Evolutionary conservation across 164 flowering plant species (phyloP), one percentile per base, ranked within the genome.

Genomic region (Tinospora cordifolia): DNA sequence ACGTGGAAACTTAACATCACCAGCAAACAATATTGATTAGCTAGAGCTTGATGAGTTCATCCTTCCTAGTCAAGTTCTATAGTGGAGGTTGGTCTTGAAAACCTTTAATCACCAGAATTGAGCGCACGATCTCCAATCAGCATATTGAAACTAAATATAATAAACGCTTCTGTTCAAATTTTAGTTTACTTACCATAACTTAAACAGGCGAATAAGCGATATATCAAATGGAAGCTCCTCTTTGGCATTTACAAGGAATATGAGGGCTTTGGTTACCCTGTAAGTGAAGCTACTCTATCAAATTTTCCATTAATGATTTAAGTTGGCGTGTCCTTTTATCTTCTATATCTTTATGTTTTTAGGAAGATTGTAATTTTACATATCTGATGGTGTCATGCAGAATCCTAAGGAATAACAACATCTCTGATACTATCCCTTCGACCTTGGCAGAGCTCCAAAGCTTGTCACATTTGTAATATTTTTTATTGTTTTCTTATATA

Each of bases 201-300:
- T 36, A 11, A 46, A 34, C 69, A 90, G 96, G 90, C 79, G 86
- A 71, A 81, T 90, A 72, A 81, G 87, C 71, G 93, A 83, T 70
- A 58, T 90, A 67, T 77, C 86, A 1, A 86, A 87, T 77, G 87
- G 86, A 68, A 85, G 85, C 80, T 83, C 87, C 27, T 79, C 89
- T 6, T 75, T 91, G 75, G 84, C 60, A 34, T 89, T 91, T 73
- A 72, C 87, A 6, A 82, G 41, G 69, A 51, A 83, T 36, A 75
- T 89, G 88, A 86, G 79, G 66, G 77, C 83, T 71, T 74, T 91
- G n/a, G 79, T 25, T 30, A 54, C 60, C 49, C 73, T 87, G 92
- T 87, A 80, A 84, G 90, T 9, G 36, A 72, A 17, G 57, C 62
- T 21, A 10, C 30, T 63, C 19, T 41, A 2, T 6, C 19, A 17